These are phyloP conservation scores for Apiotrichum veenhuisii DNA, from an alignment of 1,284 basidiomycete species.

Conservation along the genomic window DNA sequence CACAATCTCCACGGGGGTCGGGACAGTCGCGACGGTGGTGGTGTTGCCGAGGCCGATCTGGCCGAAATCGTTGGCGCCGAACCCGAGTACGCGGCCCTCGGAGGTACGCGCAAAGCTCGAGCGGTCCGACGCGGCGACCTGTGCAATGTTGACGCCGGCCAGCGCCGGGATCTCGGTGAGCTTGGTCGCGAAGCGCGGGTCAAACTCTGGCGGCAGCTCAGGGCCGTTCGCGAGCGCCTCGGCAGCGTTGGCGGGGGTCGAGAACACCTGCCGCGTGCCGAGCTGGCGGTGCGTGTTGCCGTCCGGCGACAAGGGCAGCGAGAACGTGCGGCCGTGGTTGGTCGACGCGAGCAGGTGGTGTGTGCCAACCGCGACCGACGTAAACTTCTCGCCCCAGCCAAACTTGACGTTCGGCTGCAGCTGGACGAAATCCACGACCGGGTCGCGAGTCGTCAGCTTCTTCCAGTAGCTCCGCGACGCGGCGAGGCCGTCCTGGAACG, in stretches of 20 bases:
- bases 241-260: conserved; percentile 37
- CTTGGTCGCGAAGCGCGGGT: conserved; percentile 66
- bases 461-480: conserved; percentile 32
- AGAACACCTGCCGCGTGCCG: conserved; percentile 63
- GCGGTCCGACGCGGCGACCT: conserved; percentile 70
- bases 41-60: conserved; percentile 76
- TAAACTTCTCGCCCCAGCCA: conserved; percentile 60
- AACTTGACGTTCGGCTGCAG: conserved; percentile 54
- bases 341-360: conserved; percentile 84
- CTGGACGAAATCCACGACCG: conserved; percentile 49
- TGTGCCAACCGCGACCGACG: conserved; percentile 67
- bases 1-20: conserved; percentile 79
- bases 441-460: conserved; percentile 37
- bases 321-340: conserved; percentile 72
- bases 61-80: conserved; percentile 81
- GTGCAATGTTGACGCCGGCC: conserved; percentile 60
- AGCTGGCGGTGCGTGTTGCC: conserved; percentile 87
- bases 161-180: conserved; percentile 79
- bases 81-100: conserved; percentile 75
- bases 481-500: conserved; percentile 33
- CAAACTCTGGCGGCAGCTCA: conserved; percentile 41
- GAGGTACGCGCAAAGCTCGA: conserved; percentile 69
- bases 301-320: conserved; percentile 67
- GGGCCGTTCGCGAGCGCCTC: conserved; percentile 30
- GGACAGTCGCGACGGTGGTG: conserved; percentile 67